Conservation (phyloP, 108 stramenopile genomes). For the Nannochloropsis oceanica region DNA sequence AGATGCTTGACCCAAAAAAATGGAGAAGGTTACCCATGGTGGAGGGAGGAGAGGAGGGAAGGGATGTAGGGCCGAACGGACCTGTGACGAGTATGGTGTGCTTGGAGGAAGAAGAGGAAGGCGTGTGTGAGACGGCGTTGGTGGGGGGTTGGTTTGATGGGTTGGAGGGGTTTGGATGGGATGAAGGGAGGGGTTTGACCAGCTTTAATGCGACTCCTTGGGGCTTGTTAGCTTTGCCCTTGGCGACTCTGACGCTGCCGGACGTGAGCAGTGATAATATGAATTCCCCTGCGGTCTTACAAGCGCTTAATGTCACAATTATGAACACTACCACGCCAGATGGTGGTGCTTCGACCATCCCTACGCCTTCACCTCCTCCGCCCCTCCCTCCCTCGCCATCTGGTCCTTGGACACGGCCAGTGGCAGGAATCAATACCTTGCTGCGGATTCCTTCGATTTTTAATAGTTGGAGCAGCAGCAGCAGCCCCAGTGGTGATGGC, state of each 20-base stretch:
- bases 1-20: not conserved
- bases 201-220: not conserved
- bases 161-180: not conserved
- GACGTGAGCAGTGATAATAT: not conserved
- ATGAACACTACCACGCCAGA: not conserved
- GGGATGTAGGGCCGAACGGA: not conserved
- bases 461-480: not conserved
- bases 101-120: not conserved
- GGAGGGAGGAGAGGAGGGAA: not conserved
- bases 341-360: not conserved
- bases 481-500: too few relatives aligned
- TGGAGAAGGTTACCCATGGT: not conserved
- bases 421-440: not conserved
- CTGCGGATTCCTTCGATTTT: not conserved
- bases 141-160: not conserved
- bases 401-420: not conserved
- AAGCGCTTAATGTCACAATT: not conserved
- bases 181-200: not conserved
- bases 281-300: not conserved
- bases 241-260: not conserved
- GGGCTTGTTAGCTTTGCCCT: not conserved
- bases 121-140: not conserved
- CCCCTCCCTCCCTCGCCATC: too few relatives aligned
- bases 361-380: too few relatives aligned
- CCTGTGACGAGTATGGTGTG: not conserved